These are phyloP conservation scores for Aspergillus sclerotiicarbonarius DNA, from an alignment of 495 filamentous ascomycete genomes.

Conservation along the genomic window DNA sequence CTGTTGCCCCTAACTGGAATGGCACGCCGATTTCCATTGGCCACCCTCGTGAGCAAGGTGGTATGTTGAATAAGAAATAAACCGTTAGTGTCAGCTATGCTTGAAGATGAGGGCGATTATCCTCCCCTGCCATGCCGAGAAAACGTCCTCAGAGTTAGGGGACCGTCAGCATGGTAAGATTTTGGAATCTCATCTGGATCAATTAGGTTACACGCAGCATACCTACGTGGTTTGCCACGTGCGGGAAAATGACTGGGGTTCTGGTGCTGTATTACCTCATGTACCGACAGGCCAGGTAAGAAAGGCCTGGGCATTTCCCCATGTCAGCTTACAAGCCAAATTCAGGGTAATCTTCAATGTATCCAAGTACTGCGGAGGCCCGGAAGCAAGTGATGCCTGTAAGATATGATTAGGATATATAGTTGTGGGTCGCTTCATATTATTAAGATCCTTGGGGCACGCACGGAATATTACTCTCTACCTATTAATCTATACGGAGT, in stretches of 20 bases:
- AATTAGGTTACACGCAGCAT: slow-evolving; percentile 17
- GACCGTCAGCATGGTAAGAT: background rate
- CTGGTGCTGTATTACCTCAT: slow-evolving; percentile 1
- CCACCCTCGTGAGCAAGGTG: background rate
- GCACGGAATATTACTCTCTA: too few species aligned
- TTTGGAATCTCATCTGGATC: slow-evolving; percentile 12
- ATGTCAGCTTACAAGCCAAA: background rate
- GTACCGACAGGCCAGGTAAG: background rate
- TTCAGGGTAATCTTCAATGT: background rate
- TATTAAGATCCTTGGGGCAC: too few species aligned
- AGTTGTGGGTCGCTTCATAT: too few species aligned
- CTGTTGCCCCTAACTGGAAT: background rate
- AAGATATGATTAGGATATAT: too few species aligned
- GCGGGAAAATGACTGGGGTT: slow-evolving; percentile 3
- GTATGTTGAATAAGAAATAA: background rate
- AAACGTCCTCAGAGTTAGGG: background rate
- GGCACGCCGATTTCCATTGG: background rate
- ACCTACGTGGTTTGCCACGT: slow-evolving; percentile 10
- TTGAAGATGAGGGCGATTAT: background rate
- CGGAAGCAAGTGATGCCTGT: background rate
- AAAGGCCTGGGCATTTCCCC: background rate
- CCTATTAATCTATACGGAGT: background rate
- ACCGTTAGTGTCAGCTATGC: background rate
- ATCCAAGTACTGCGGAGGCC: background rate
- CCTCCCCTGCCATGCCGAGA: background rate